phyloP scores from a whole-genome alignment of 1,139 yeast species.

The Lodderomyces orthopsilosis region DNA sequence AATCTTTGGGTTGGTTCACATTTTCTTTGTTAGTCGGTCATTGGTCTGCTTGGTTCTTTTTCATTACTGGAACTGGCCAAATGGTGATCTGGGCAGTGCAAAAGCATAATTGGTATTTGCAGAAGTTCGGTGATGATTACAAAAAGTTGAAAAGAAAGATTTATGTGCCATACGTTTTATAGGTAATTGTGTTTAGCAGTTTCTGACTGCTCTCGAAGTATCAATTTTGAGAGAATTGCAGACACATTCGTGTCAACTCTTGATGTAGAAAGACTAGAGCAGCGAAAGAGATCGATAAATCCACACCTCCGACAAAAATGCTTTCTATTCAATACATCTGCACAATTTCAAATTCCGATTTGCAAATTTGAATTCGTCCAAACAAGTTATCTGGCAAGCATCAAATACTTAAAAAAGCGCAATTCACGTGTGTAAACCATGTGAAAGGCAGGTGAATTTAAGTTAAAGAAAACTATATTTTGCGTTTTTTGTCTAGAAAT shows the following conservation, averaged over 20 bases:
- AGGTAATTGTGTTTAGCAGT: not conserved
- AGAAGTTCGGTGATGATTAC: slow-evolving; percentile 71
- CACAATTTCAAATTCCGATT: too few relatives aligned
- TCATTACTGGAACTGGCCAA: slow-evolving; percentile 68
- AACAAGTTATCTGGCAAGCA: too few relatives aligned
- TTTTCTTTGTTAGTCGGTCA: slow-evolving; percentile 75
- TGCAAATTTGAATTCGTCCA: too few relatives aligned
- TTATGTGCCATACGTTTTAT: slow-evolving; percentile 47
- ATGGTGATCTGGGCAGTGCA: slow-evolving; percentile 79
- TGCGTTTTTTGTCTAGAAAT: not conserved
- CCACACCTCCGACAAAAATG: too few relatives aligned
- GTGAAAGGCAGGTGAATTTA: not conserved
- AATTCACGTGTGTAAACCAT: too few relatives aligned
- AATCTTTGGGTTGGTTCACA: slow-evolving; percentile 68
- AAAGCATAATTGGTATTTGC: slow-evolving; percentile 64
- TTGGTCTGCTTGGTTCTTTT: slow-evolving; percentile 71
- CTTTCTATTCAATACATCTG: too few relatives aligned
- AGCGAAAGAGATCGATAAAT: too few relatives aligned
- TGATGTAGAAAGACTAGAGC: too few relatives aligned
- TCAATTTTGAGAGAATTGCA: too few relatives aligned
- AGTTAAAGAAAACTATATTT: not conserved
- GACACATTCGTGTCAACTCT: too few relatives aligned
- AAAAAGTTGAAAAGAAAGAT: slow-evolving; percentile 67
- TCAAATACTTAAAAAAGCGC: too few relatives aligned
- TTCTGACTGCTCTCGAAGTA: too few relatives aligned